These are phyloP conservation scores for Trametes cingulata DNA, from an alignment of 768 basidiomycete genomes.

Conservation along the genomic window DNA sequence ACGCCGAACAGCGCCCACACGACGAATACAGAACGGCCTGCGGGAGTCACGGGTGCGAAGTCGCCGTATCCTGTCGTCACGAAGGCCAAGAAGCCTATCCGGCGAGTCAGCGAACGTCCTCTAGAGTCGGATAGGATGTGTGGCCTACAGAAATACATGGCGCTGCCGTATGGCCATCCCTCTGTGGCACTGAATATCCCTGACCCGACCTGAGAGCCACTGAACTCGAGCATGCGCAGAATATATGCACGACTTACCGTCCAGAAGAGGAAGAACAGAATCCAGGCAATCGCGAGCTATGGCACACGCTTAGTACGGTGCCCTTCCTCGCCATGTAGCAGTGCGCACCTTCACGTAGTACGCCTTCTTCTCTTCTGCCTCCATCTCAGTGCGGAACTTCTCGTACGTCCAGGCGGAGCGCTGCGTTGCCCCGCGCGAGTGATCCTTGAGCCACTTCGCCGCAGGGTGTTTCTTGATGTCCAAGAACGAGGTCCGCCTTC, in stretches of 20 bases:
- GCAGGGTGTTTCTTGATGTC: constrained; percentile 6
- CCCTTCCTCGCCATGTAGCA: neutral
- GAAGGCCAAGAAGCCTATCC: constrained; percentile 68
- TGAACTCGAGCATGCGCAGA: neutral
- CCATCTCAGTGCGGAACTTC: constrained; percentile 22
- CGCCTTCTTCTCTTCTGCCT: constrained; percentile 50
- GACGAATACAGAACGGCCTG: constrained; percentile 75
- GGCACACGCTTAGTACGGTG: neutral
- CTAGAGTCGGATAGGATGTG: no score
- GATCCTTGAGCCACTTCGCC: constrained; percentile 24
- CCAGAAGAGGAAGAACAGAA: constrained; percentile 78
- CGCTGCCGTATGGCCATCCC: constrained; percentile 60
- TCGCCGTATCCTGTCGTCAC: constrained; percentile 81
- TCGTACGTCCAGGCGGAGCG: constrained; percentile 17
- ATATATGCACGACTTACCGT: constrained; percentile 42
- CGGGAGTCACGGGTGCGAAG: constrained; percentile 56
- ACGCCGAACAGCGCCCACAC: constrained; percentile 80
- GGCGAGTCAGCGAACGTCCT: neutral
- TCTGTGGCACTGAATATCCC: constrained; percentile 71
- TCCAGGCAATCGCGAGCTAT: constrained; percentile 51
- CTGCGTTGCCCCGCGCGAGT: constrained; percentile 11
- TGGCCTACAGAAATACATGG: constrained; percentile 72
- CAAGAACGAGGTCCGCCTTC: neutral
- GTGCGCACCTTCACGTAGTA: constrained; percentile 53
- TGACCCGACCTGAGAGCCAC: constrained; percentile 72